Conservation (phyloP, 164 flowering plant species). For the Buxus sempervirens region DNA sequence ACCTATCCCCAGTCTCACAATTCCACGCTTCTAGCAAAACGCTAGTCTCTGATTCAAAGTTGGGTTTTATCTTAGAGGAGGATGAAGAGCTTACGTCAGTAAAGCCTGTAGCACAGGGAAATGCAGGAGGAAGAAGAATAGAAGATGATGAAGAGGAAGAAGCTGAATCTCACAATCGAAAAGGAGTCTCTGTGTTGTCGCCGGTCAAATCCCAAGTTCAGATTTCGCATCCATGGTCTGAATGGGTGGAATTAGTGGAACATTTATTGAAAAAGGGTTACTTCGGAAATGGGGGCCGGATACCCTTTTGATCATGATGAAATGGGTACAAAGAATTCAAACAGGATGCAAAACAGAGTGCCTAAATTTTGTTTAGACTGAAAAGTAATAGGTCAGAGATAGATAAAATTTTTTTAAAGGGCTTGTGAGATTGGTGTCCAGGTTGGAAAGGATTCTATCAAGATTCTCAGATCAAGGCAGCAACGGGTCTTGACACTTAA, state of each 20-base stretch:
- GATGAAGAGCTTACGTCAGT: conserved; percentile 31
- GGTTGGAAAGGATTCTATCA: too few species aligned
- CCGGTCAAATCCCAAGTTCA: conserved; percentile 14
- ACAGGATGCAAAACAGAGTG: conserved; percentile 67
- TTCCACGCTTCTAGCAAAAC: conserved; percentile 22
- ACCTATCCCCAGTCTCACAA: conserved; percentile 16
- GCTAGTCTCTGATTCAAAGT: conserved; percentile 22
- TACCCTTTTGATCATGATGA: conserved; percentile 33
- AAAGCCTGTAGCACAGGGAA: conserved; percentile 7
- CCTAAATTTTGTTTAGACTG: conserved; percentile 72
- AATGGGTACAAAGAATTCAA: conserved; percentile 46
- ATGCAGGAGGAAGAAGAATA: too few species aligned
- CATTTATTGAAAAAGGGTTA: conserved; percentile 45
- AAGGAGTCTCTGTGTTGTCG: not conserved
- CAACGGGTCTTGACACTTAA: too few species aligned
- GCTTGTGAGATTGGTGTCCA: too few species aligned
- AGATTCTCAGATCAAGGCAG: too few species aligned
- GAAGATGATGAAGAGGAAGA: not conserved
- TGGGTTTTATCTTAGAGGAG: conserved; percentile 25
- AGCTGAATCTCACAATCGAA: not conserved
- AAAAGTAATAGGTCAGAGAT: too few species aligned
- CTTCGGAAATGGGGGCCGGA: conserved; percentile 26
- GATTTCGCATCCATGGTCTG: conserved; percentile 67
- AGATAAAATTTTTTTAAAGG: too few species aligned
- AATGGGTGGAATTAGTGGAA: conserved; percentile 74